Conservation (phyloP, 345 rosid species). For the Citrus mangshanensis region DNA sequence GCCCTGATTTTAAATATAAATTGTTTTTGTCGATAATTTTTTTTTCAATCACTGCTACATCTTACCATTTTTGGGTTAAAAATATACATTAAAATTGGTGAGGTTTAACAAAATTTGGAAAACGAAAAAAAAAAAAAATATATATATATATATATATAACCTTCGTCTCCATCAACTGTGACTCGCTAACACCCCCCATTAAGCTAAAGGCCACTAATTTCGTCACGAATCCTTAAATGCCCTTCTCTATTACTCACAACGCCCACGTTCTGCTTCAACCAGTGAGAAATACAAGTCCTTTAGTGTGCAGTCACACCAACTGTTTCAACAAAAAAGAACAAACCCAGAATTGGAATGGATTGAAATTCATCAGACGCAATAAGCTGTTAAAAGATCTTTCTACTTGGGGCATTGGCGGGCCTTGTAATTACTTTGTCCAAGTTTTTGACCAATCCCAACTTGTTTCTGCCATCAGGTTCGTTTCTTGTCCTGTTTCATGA, state of each 20-base stretch:
- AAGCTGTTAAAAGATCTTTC: constrained; percentile 32
- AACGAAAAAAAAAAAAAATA: too few relatives aligned
- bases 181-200: background rate
- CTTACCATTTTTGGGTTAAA: too few relatives aligned
- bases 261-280: background rate
- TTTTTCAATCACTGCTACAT: too few relatives aligned
- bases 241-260: background rate
- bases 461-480: constrained; percentile 30
- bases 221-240: background rate
- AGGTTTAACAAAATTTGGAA: too few relatives aligned
- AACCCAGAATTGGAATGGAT: constrained; percentile 16
- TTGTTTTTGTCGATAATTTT: too few relatives aligned
- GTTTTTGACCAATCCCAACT: constrained; percentile 29
- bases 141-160: too few relatives aligned
- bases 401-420: constrained; percentile 36
- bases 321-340: background rate
- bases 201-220: too few relatives aligned
- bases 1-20: too few relatives aligned
- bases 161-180: background rate
- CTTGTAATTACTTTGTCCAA: constrained; percentile 27
- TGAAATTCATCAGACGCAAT: constrained; percentile 19
- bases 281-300: background rate
- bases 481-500: background rate
- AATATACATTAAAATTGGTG: too few relatives aligned
- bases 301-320: background rate